These are phyloP conservation scores for Coniochaeta hoffmannii DNA, from an alignment of 2,329 filamentous ascomycete species.

Conservation along the genomic window DNA sequence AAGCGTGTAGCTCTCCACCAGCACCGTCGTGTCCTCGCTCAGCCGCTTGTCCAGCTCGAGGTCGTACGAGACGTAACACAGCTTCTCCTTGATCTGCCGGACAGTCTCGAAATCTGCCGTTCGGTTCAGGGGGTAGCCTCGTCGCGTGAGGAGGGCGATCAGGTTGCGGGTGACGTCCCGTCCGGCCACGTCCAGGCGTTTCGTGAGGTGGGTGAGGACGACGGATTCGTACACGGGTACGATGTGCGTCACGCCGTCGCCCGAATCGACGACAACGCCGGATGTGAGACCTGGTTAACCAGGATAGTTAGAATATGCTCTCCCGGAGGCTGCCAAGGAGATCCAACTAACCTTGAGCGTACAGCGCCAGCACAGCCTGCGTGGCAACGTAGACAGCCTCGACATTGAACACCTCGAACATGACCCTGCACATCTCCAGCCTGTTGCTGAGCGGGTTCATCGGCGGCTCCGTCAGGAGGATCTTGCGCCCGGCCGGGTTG, in stretches of 20 bases:
- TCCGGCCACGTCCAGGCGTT: conserved; percentile 88
- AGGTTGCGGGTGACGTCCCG: conserved; percentile 98
- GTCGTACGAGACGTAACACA: conserved; percentile 98
- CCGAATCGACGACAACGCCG: conserved; percentile 97
- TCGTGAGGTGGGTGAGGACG: conserved; percentile 93
- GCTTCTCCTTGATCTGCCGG: conserved; percentile 98
- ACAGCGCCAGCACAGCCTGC: conserved; percentile 90
- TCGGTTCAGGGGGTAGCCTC: conserved; percentile 94
- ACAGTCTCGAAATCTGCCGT: conserved; percentile 99
- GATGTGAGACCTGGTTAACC: conserved; percentile 61
- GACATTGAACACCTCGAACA: conserved; percentile 91
- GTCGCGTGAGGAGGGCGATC: conserved; percentile 85
- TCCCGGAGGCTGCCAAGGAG: neutral
- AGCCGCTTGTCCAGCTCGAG: conserved; percentile 92
- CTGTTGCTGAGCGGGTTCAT: conserved; percentile 97
- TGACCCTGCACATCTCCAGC: conserved; percentile 97
- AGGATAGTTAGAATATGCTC: neutral
- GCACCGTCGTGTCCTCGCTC: conserved; percentile 92
- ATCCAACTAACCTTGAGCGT: conserved; percentile 71
- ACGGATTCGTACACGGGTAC: conserved; percentile 98
- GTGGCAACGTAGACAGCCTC: conserved; percentile 95
- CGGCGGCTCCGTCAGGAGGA: conserved; percentile 83
- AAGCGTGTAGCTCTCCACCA: conserved; percentile 96
- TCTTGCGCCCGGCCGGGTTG: conserved; percentile 87
- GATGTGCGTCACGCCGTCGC: conserved; percentile 97